Evolutionary conservation across 768 basidiomycete genomes (phyloP).

Genomic region (Neoboletus magnificus): DNA sequence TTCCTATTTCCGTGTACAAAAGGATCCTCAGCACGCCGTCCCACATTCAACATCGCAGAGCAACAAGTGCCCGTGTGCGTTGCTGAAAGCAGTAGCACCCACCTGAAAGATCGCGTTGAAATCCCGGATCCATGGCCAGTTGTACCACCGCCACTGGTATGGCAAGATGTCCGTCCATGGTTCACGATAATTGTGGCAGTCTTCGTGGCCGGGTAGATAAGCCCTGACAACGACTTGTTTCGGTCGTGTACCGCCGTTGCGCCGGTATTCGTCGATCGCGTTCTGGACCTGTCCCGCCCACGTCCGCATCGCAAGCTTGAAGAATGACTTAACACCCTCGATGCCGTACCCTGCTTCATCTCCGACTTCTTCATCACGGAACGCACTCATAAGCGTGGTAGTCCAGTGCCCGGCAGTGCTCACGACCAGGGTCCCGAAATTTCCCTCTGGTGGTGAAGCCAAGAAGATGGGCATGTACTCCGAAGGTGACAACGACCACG

Average conservation of each 20-base stretch:
- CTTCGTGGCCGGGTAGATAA: conserved; percentile 64
- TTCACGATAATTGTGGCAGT: conserved; percentile 48
- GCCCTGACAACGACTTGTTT: conserved; percentile 55
- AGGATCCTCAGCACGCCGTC: conserved; percentile 2
- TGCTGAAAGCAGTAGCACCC: conserved; percentile 2
- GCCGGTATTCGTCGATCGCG: conserved; percentile 36
- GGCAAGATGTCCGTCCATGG: conserved; percentile 48
- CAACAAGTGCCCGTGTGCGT: no score
- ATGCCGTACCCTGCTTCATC: conserved; percentile 45
- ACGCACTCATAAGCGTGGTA: conserved; percentile 47
- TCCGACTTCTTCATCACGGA: conserved; percentile 31
- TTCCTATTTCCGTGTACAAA: conserved; percentile 30
- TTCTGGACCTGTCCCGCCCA: conserved; percentile 55
- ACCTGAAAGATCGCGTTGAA: conserved; percentile 63
- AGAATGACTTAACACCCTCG: conserved; percentile 53
- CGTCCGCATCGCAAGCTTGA: conserved; percentile 49
- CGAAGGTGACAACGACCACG: conserved; percentile 51
- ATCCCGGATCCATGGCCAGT: conserved; percentile 60
- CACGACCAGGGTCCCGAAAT: conserved; percentile 60
- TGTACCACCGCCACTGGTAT: conserved; percentile 51
- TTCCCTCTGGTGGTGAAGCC: conserved; percentile 40
- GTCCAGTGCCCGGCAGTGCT: conserved; percentile 74
- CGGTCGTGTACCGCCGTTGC: conserved; percentile 23
- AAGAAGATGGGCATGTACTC: conserved; percentile 54
- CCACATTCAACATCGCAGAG: not conserved